Evolutionary conservation across 1,284 basidiomycete species (phyloP), one percentile per base, ranked within the genome.

Genomic region (Mycena citricolor): DNA sequence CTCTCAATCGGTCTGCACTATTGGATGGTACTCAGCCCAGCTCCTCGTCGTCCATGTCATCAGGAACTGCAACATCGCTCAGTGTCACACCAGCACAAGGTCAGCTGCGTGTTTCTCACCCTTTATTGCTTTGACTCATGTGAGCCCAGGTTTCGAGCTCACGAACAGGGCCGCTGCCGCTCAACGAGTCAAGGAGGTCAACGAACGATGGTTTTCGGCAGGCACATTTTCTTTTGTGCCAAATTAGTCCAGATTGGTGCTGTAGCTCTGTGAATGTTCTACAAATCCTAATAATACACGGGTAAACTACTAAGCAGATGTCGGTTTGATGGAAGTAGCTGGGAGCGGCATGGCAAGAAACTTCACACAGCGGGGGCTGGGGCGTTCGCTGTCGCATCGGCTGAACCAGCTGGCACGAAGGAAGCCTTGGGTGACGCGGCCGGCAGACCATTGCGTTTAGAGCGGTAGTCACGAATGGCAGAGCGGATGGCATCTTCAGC

Each of bases 401-500:
- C n/a, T n/a, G n/a, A n/a, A n/a, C n/a, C n/a, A n/a, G n/a, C n/a
- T n/a, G n/a, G n/a, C n/a, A n/a, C n/a, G n/a, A n/a, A n/a, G n/a
- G n/a, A n/a, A 66, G 60, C 74, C 77, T 63, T 90, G 88, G 1
- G 81, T 73, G 28, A 91, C 86, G 62, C 68, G 40, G 78, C 74
- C 22, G 70, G 51, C 42, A 77, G 44, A 32, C 68, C 74, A 52
- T 68, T 69, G 47, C 89, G 83, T 72, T 94, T 94, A 50, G 77
- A 76, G 60, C 82, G 79, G 70, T 94, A 97, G 65, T 97, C 88
- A 56, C 90, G 87, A 66, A 97, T 95, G 31, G 92, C 92, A 20
- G 90, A 93, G 49, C 85, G 85, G 68, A 99, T 99, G 38, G 97
- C 97, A 65, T 99, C 97, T 69, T 99, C 97, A 24, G 95, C 95